Conservation (phyloP, 352 stramenopile genomes). For the Pythium folliculosum region DNA sequence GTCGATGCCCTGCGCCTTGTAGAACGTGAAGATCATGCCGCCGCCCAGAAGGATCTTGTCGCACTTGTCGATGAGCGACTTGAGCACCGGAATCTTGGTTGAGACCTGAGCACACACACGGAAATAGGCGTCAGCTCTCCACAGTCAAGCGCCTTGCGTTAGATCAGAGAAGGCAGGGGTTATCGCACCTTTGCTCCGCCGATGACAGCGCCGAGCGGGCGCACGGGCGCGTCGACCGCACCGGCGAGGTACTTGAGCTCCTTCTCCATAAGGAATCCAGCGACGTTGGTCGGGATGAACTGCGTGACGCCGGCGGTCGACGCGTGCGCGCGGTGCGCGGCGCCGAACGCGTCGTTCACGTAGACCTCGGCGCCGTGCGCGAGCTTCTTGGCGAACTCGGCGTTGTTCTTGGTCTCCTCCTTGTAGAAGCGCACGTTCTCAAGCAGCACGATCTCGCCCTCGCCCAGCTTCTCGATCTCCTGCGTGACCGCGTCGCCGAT, state of each 20-base stretch:
- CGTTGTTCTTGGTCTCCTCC: slow-evolving; percentile 97
- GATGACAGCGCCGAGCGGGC: slow-evolving; percentile 95
- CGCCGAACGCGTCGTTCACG: slow-evolving; percentile 99
- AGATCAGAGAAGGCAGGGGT: too few relatives aligned
- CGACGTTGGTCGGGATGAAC: slow-evolving; percentile 92
- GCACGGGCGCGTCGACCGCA: slow-evolving; percentile 87
- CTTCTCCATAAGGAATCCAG: slow-evolving; percentile 97
- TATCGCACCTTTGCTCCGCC: slow-evolving; percentile 94
- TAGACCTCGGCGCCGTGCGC: slow-evolving; percentile 93
- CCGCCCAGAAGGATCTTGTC: slow-evolving; percentile 96
- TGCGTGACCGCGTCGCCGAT: slow-evolving; percentile 90
- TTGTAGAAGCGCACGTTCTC: slow-evolving; percentile 98
- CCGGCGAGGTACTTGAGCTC: slow-evolving; percentile 95
- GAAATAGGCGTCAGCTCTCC: background rate
- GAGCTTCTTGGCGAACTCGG: slow-evolving; percentile 94
- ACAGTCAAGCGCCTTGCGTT: background rate
- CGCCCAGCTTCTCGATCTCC: slow-evolving; percentile 76
- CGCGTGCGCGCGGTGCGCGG: slow-evolving; percentile 96
- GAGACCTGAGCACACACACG: slow-evolving; percentile 37
- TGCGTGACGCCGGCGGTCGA: slow-evolving; percentile 98
- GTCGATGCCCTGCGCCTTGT: slow-evolving; percentile 93
- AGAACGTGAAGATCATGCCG: slow-evolving; percentile 98
- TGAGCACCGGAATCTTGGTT: slow-evolving; percentile 96
- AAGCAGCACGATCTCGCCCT: slow-evolving; percentile 93
- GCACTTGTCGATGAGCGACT: slow-evolving; percentile 94